phyloP scores from a whole-genome alignment of 352 stramenopile genomes.

The Phytophthora meadii region DNA sequence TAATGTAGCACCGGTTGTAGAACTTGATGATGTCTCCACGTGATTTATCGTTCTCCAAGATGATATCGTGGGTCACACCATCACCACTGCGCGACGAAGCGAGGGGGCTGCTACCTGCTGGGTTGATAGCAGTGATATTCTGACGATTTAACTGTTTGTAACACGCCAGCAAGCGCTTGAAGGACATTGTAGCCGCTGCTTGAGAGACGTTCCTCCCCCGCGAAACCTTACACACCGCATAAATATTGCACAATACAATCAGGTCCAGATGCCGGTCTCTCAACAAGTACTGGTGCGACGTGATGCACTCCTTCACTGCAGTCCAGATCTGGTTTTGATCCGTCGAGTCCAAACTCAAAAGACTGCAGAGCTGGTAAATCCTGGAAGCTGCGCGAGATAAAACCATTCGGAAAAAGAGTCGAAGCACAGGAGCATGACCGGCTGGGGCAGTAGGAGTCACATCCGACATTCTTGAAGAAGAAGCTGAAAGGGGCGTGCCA shows the following conservation, averaged over 20 bases:
- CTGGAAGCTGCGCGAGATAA: slow-evolving; percentile 81
- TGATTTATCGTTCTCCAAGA: slow-evolving; percentile 61
- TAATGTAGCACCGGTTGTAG: slow-evolving; percentile 88
- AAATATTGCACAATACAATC: slow-evolving; percentile 85
- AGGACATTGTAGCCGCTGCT: slow-evolving; percentile 49
- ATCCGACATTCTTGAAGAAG: slow-evolving; percentile 25
- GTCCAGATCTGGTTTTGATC: slow-evolving; percentile 90
- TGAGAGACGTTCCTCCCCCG: slow-evolving; percentile 65
- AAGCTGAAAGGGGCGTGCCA: slow-evolving; percentile 14
- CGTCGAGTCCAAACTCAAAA: slow-evolving; percentile 74
- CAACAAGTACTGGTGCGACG: slow-evolving; percentile 62
- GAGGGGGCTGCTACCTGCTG: slow-evolving; percentile 15
- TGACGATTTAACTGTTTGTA: slow-evolving; percentile 79
- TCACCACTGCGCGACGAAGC: slow-evolving; percentile 52
- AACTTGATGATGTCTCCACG: slow-evolving; percentile 91
- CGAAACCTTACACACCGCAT: slow-evolving; percentile 89
- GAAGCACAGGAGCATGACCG: slow-evolving; percentile 60
- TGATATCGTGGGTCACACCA: slow-evolving; percentile 83
- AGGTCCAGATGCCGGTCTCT: slow-evolving; percentile 83
- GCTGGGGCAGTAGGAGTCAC: slow-evolving; percentile 4
- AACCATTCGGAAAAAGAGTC: slow-evolving; percentile 89
- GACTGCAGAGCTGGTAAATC: slow-evolving; percentile 75
- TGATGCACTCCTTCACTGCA: slow-evolving; percentile 84
- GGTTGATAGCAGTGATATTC: slow-evolving; percentile 21
- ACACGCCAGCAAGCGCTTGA: slow-evolving; percentile 78